Conservation (phyloP, 2,329 filamentous ascomycete genomes). For the Diplodia sapinea region DNA sequence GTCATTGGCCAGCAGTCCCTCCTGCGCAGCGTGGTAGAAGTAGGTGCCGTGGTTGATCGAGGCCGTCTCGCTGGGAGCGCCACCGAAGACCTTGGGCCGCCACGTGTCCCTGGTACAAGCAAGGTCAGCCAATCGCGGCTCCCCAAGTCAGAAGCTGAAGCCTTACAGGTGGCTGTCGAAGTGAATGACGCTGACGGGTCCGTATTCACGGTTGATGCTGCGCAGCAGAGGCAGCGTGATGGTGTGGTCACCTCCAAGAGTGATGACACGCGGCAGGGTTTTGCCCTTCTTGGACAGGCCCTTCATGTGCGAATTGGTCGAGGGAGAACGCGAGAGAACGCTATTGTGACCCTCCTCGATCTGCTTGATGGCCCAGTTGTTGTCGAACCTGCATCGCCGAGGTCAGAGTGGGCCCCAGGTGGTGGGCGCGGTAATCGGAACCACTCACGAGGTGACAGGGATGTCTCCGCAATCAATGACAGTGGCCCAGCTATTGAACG, state of each 20-base stretch:
- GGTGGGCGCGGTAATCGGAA: no score
- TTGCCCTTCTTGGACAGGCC: conserved; percentile 75
- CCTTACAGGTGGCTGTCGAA: conserved; percentile 65
- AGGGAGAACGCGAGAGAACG: conserved; percentile 72
- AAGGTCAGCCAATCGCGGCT: background rate
- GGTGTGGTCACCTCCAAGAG: conserved; percentile 68
- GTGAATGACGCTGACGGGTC: conserved; percentile 68
- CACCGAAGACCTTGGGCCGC: conserved; percentile 86
- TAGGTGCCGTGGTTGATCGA: conserved; percentile 87
- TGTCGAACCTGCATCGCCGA: conserved; percentile 69
- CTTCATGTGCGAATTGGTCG: conserved; percentile 68
- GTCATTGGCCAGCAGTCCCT: conserved; percentile 80
- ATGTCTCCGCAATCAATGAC: conserved; percentile 85
- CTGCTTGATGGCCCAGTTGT: conserved; percentile 78
- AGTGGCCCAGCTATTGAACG: conserved; percentile 80
- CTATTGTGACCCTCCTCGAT: conserved; percentile 85
- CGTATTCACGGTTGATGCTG: conserved; percentile 69
- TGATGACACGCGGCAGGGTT: conserved; percentile 81
- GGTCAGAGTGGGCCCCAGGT: background rate
- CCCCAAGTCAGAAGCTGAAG: background rate
- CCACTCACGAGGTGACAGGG: conserved; percentile 76
- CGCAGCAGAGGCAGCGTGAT: conserved; percentile 64
- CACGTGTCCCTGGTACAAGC: conserved; percentile 59
- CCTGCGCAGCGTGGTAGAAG: conserved; percentile 81
- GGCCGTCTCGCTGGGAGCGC: conserved; percentile 75